Base-by-base conservation (phyloP, 2,329 filamentous ascomycete species). In the Knufia fluminis region DNA sequence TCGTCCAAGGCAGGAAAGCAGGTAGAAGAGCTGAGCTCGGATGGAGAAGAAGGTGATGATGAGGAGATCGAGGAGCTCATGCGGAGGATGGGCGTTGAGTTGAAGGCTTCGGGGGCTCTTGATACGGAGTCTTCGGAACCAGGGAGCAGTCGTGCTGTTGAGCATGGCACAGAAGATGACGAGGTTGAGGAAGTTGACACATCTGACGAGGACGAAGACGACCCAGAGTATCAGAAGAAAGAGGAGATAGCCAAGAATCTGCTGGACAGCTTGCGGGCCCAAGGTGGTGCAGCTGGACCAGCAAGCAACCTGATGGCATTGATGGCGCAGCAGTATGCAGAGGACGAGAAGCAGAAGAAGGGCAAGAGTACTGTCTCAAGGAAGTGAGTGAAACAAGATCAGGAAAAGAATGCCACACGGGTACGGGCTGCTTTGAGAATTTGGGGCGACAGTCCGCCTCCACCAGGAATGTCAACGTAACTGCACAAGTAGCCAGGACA, bases 191-290 rank as follows among this genome's bases (percentile, higher is more conserved):
- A 43, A 3, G 57, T 59, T 9, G 61, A 62, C 24, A 52, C 54
- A 10, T 54, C 59, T 1, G 52, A 56, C 14, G 52, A 55, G 22
- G 52, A 56, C 14, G 52, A 56, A 22, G 56, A 59, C 32, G 66
- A 66, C 22, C 53, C 75, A 0, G 80, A 84, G 47, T 77, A 92
- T 3, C 75, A 89, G 54, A 79, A 92, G 23, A 86, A 97, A 62
- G 85, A 89, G 58, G 91, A 92, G 54, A 73, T 98, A 20, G 89
- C 86, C 16, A 88, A 85, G 65, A 97, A 97, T 61, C 72, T 98
- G 48, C 72, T 98, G 1, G 88, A 96, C 65, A 91, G 87, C 59
- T 90, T 98, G 68, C 94, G 94, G 62, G 83, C 86, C 14, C 91
- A 97, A 65, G 87, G 75, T 16, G 92, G 92, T 10, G 79, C 85